Evolutionary conservation across 148 eudicot genomes (phyloP).

Genomic region (Spergularia bocconei): DNA sequence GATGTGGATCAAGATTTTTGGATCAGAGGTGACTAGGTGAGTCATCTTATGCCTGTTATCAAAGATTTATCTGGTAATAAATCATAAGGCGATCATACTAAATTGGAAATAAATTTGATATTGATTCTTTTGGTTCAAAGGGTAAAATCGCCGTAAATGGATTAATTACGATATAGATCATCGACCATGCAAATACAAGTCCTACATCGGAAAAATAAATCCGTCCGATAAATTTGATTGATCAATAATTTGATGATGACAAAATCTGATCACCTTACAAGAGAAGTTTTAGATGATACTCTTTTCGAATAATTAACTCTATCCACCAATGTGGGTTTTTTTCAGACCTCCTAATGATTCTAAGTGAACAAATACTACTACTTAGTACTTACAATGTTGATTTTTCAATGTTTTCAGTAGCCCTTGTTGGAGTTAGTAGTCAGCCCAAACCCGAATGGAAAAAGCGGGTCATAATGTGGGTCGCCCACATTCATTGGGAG

Average conservation of each 20-base stretch:
- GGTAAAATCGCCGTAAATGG: no score
- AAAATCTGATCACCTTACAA: no score
- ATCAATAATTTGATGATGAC: no score
- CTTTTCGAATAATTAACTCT: background rate
- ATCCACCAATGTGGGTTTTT: background rate
- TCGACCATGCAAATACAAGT: no score
- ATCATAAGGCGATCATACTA: no score
- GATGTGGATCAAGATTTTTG: background rate
- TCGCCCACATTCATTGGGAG: constrained; percentile 49
- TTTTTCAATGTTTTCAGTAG: background rate
- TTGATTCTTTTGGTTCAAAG: no score
- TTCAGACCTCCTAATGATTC: background rate
- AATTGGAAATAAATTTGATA: no score
- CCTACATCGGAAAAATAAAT: no score
- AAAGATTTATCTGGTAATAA: no score
- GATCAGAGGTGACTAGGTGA: background rate
- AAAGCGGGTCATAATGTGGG: constrained; percentile 43
- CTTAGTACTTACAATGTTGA: background rate
- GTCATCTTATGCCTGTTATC: no score
- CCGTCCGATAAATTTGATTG: no score
- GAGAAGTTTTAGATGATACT: background rate
- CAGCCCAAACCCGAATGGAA: constrained; percentile 47
- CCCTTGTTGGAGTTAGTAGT: constrained; percentile 26
- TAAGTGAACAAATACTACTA: background rate
- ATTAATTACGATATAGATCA: no score